Conservation (phyloP, 2,329 filamentous ascomycete genomes). For the Colletotrichum sp. region DNA sequence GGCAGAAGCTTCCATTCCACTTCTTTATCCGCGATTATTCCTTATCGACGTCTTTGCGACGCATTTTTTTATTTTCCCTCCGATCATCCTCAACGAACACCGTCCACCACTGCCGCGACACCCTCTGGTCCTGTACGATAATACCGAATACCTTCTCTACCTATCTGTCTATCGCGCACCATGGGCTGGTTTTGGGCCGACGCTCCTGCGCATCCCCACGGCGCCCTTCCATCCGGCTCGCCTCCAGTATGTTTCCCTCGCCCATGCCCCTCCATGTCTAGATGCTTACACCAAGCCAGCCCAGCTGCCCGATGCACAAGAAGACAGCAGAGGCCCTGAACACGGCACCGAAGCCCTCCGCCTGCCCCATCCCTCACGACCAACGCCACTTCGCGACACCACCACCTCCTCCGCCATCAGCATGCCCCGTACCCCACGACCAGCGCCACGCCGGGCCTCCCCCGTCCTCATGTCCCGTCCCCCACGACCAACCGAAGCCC, state of each 20-base stretch:
- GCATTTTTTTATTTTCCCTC: slow-evolving; percentile 5
- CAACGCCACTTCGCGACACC: slow-evolving; percentile 13
- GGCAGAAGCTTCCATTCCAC: background rate
- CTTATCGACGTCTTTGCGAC: background rate
- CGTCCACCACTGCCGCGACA: background rate
- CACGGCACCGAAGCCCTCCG: slow-evolving; percentile 31
- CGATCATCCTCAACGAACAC: background rate
- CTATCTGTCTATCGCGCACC: background rate
- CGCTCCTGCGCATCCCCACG: slow-evolving; percentile 31
- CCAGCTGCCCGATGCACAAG: slow-evolving; percentile 64
- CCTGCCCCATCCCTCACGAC: slow-evolving; percentile 36
- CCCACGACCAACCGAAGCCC: slow-evolving; percentile 38
- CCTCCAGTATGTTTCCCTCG: slow-evolving; percentile 43
- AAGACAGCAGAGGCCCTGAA: slow-evolving; percentile 54
- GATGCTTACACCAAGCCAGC: slow-evolving; percentile 39
- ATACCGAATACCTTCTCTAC: background rate
- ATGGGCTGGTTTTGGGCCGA: slow-evolving; percentile 74
- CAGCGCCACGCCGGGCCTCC: slow-evolving; percentile 26
- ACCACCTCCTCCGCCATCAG: slow-evolving; percentile 30
- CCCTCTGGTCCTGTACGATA: background rate
- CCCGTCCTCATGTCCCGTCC: slow-evolving; percentile 50
- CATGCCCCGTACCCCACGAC: slow-evolving; percentile 35
- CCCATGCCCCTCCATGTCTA: background rate
- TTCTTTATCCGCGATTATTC: background rate
- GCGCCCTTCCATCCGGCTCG: slow-evolving; percentile 28